Evolutionary conservation across 2,329 filamentous ascomycete species (phyloP), one percentile per base, ranked within the genome.

Genomic region (Phoma herbarum): DNA sequence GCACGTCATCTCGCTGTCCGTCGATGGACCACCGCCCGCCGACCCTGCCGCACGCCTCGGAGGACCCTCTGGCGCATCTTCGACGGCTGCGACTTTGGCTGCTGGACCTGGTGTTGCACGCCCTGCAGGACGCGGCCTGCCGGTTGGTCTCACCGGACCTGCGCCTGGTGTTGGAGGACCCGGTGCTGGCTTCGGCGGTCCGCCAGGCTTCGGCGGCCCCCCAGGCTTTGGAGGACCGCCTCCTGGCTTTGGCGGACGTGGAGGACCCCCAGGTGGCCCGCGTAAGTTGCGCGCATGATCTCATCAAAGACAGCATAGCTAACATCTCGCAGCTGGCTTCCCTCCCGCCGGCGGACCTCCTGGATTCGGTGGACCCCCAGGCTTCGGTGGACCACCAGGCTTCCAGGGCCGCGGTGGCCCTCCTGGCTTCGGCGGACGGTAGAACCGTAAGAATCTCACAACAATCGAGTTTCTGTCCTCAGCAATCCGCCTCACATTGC

Each of bases 21-120:
- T 97, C 64, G 96, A 99, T 75, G 96, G 94, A 57, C 94, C 95
- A 54, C 95, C 95, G 45, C 94, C 96, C 10, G 92, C 93, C 71
- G 95, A 99, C 73, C 94, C 95, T 53, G 92, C 93, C 69, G 88
- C 94, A 47, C 87, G 95, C 79, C 86, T 99, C 62, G 95, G 93
- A 74, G 90, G 78, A 87, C 85, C 87, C 28, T 84, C 90, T 29
- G 86, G 88, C 60, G 90, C 89, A 57, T 84, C 81, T 26, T 79
- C 83, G 42, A 87, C 90, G 52, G 87, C 90, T 59, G 70, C 76
- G 12, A 66, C 76, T 35, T 83, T 97, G 68, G 85, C 89, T 61
- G 87, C 92, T 67, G 95, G 95, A 48, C 91, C 93, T 63, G 95
- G 95, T 72, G 92, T 98, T 67, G 90, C 92, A 65, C 90, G 93